Evolutionary conservation across 352 stramenopile species (phyloP).

Genomic region (Thraustochytrium striatum): DNA sequence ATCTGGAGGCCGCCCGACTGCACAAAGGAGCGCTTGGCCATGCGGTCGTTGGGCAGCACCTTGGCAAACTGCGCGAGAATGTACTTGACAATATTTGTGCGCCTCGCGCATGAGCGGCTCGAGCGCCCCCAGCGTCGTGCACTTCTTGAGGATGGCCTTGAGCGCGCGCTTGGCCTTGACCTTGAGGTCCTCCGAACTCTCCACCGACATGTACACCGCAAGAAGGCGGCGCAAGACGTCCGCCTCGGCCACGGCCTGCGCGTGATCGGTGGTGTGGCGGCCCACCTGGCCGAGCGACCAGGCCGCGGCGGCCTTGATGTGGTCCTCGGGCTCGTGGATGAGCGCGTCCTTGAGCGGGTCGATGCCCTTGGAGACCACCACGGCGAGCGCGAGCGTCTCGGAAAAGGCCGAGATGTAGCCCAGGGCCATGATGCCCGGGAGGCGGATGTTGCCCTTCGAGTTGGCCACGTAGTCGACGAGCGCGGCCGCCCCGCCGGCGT

Average conservation of each 20-base stretch:
- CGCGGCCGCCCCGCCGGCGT: conserved; percentile 83
- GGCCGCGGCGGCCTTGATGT: conserved; percentile 88
- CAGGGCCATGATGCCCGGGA: conserved; percentile 89
- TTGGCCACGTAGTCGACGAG: conserved; percentile 87
- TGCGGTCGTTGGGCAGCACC: conserved; percentile 85
- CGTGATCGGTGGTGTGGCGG: conserved; percentile 85
- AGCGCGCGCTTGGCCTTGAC: conserved; percentile 86
- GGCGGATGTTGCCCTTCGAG: conserved; percentile 80
- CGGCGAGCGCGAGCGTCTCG: conserved; percentile 83
- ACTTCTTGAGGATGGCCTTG: conserved; percentile 88
- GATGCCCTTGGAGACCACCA: conserved; percentile 89
- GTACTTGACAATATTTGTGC: conserved; percentile 89
- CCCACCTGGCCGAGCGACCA: conserved; percentile 91
- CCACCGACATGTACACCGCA: conserved; percentile 83
- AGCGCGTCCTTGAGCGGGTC: conserved; percentile 83
- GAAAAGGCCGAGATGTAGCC: conserved; percentile 91
- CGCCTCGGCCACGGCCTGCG: conserved; percentile 79
- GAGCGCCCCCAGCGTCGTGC: conserved; percentile 83
- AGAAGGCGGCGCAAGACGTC: conserved; percentile 85
- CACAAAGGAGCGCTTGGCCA: conserved; percentile 83
- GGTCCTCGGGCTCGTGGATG: conserved; percentile 85
- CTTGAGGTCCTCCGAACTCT: conserved; percentile 85
- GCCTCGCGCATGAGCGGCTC: conserved; percentile 81
- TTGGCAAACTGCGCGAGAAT: conserved; percentile 90
- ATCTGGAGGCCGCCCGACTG: conserved; percentile 82